These are phyloP conservation scores for Geotrichum reessii DNA, from an alignment of 1,139 yeast species.

Conservation along the genomic window DNA sequence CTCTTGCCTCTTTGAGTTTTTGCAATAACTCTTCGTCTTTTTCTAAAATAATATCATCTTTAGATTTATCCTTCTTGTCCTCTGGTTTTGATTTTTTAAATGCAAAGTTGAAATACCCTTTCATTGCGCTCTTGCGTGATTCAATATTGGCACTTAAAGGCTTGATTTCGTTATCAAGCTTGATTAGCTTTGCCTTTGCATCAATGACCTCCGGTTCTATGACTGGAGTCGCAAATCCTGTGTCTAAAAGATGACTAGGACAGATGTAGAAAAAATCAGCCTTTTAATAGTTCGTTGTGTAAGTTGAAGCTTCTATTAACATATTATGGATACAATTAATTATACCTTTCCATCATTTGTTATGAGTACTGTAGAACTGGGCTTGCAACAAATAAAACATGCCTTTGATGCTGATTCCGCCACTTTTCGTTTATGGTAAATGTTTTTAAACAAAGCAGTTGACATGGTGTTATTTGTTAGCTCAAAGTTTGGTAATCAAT, in stretches of 20 bases:
- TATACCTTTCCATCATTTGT: slow-evolving; percentile 38
- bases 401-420: slow-evolving; percentile 52
- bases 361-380: slow-evolving; percentile 57
- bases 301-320: neutral
- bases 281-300: slow-evolving; percentile 21
- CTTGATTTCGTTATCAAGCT: slow-evolving; percentile 42
- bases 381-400: slow-evolving; percentile 63
- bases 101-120: slow-evolving; percentile 12
- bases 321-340: neutral
- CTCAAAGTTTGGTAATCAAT: slow-evolving; percentile 11
- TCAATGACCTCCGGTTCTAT: slow-evolving; percentile 45
- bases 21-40: slow-evolving; percentile 22
- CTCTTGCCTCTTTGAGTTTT: slow-evolving; percentile 22
- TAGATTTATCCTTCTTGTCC: slow-evolving; percentile 22
- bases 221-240: slow-evolving; percentile 54
- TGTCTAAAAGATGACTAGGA: slow-evolving; percentile 55
- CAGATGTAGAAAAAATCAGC: slow-evolving; percentile 68
- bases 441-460: slow-evolving; percentile 42
- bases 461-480: slow-evolving; percentile 1
- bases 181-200: slow-evolving; percentile 40
- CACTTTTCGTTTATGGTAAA: slow-evolving; percentile 52
- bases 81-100: slow-evolving; percentile 21
- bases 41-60: slow-evolving; percentile 21
- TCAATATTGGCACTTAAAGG: slow-evolving; percentile 28
- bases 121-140: slow-evolving; percentile 10